Base-by-base conservation (phyloP, 2,329 filamentous ascomycete species). In the Claviceps quebecensis region DNA sequence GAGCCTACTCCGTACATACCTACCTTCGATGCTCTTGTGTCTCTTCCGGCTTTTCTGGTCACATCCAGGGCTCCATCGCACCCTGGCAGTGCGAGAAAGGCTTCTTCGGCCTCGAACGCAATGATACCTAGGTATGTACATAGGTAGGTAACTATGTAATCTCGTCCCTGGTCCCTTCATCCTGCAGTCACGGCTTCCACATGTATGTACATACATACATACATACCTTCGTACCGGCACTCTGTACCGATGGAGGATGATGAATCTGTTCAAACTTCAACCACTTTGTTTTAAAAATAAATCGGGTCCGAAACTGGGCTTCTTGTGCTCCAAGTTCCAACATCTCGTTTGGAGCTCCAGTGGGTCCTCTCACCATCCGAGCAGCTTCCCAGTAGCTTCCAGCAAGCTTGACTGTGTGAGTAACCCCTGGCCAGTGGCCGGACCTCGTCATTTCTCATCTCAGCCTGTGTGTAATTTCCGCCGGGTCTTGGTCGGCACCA, bases 391-490 rank as follows among this genome's bases (percentile, higher is more conserved):
- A 29, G 26, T 29, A 11, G 3, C 22, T 23, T 29, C 40, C n/a
- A 29, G 3, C 34, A 26, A 22, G 23, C 43, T 41, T 34, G 41
- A 38, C 38, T 44, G 34, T 44, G 16, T 40, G n/a, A 34, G 26
- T 45, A 38, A 44, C 39, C 38, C 26, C 45, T 22, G 26, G 48
- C 48, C 39, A 48, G 52, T 22, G 26, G 48, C 48, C 39, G 52
- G 52, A 53, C 48, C 45, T 53, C 45, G 45, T 53, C 48, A 48
- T 53, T 46, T 50, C 45, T 40, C 38, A 26, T 50, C 45, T 40
- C 38, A 26, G 38, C 8, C 14, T 26, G 39, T 45, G 34, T 47
- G 29, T 23, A 51, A 45, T 53, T 53, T 51, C 48, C 48, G 47
- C 26, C 36, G 34, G 36, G 38, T 23, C 37, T 45, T 50, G 47